Percentiles rank a stretch among this genome's conserved stretches.
Conservation (phyloP, 345 rosid species). For the Gynandropsis gynandra region DNA sequence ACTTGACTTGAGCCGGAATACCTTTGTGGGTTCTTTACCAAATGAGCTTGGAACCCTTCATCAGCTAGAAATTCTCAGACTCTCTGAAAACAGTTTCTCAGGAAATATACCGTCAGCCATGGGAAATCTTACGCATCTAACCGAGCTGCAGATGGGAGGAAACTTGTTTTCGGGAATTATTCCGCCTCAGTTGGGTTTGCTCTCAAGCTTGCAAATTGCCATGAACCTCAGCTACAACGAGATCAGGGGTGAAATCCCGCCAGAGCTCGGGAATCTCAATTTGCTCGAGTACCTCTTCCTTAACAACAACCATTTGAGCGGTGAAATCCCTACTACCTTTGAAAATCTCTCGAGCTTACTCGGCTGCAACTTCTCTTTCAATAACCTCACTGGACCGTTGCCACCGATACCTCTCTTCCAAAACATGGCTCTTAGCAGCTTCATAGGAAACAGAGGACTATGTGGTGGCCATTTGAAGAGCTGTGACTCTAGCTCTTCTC, state of each 20-base stretch:
- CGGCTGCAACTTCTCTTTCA: conserved; percentile 87
- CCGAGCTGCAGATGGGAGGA: conserved; percentile 91
- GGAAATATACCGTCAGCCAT: conserved; percentile 59
- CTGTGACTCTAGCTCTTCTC: conserved; percentile 42
- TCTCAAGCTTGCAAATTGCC: conserved; percentile 85
- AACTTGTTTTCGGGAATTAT: conserved; percentile 68
- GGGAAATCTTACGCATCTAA: conserved; percentile 66
- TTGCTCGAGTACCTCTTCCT: conserved; percentile 59
- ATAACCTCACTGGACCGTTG: conserved; percentile 63
- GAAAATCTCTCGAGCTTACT: conserved; percentile 63
- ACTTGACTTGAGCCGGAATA: conserved; percentile 71
- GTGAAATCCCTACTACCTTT: conserved; percentile 64
- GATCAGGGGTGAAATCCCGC: conserved; percentile 64
- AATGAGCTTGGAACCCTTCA: conserved; percentile 61
- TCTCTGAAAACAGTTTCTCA: conserved; percentile 76
- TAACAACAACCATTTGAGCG: conserved; percentile 69
- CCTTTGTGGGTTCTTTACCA: conserved; percentile 57
- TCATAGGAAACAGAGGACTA: conserved; percentile 63
- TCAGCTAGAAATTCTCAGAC: conserved; percentile 78
- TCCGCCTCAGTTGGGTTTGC: conserved; percentile 66
- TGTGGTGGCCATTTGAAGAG: conserved; percentile 60
- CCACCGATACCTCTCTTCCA: conserved; percentile 52
- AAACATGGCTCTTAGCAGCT: conserved; percentile 54
- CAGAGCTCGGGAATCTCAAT: conserved; percentile 66
- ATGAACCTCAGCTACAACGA: conserved; percentile 80